Conservation (phyloP, 371 early-diverging fungal genomes). For the Mortierella sp. region DNA sequence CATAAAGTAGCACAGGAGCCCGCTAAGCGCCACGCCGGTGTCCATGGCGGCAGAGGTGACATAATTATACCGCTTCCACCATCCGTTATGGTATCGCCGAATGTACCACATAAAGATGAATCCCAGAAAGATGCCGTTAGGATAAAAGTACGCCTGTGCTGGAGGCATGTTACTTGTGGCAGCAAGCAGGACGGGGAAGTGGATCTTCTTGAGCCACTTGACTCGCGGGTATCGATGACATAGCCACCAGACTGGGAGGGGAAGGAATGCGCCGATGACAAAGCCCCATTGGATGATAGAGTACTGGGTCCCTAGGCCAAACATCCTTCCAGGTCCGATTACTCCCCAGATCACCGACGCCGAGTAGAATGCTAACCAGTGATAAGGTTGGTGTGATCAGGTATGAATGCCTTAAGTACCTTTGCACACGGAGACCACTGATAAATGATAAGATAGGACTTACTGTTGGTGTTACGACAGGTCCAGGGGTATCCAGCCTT, state of each 20-base stretch:
- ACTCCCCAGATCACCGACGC: constrained; percentile 85
- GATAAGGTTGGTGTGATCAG: neutral
- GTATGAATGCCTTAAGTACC: neutral
- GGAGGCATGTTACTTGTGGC: constrained; percentile 82
- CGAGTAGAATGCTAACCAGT: constrained; percentile 63
- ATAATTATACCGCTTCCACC: constrained; percentile 82
- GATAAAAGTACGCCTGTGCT: constrained; percentile 61
- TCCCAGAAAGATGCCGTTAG: constrained; percentile 73
- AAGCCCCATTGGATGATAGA: constrained; percentile 62
- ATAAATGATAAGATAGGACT: neutral
- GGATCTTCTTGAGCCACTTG: constrained; percentile 67
- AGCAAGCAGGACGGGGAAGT: constrained; percentile 75
- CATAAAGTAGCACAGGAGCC: constrained; percentile 35
- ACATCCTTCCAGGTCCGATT: constrained; percentile 79
- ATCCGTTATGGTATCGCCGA: constrained; percentile 67
- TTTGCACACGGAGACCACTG: neutral
- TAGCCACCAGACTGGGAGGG: constrained; percentile 58
- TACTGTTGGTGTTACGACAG: constrained; percentile 71
- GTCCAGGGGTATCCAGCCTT: constrained; percentile 65
- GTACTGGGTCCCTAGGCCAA: constrained; percentile 62
- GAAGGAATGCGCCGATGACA: constrained; percentile 43
- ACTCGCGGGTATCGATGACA: constrained; percentile 60
- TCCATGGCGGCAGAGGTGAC: constrained; percentile 83
- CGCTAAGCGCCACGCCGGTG: constrained; percentile 71
- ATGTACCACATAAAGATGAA: constrained; percentile 76